These are phyloP conservation scores for Voacanga thouarsii DNA, from an alignment of 257 asterid species.

Conservation along the genomic window DNA sequence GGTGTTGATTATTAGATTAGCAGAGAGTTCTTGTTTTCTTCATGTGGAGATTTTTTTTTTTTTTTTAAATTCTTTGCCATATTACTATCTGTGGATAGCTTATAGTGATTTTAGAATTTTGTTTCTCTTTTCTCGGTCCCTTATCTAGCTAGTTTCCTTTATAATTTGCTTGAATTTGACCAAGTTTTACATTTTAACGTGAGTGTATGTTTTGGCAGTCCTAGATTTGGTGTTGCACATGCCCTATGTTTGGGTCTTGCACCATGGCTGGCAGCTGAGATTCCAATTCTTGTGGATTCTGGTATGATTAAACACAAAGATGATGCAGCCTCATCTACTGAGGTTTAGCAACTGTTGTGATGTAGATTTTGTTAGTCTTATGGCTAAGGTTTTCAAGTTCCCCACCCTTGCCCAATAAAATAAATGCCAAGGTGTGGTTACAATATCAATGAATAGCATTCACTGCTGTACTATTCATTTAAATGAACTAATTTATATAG, in stretches of 20 bases:
- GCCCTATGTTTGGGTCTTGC: conserved; percentile 94
- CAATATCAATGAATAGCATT: conserved; percentile 7
- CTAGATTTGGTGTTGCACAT: conserved; percentile 92
- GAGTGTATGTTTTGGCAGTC: conserved; percentile 38
- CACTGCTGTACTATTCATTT: background rate
- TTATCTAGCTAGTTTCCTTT: background rate
- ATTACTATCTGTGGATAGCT: background rate
- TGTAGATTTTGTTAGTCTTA: conserved; percentile 2
- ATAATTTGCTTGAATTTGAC: conserved; percentile 1
- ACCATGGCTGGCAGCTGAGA: conserved; percentile 97
- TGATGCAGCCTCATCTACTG: conserved; percentile 57
- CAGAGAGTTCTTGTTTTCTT: background rate
- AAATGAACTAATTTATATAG: conserved; percentile 1
- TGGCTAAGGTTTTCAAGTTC: conserved; percentile 10
- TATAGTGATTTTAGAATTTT: background rate
- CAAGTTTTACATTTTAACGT: background rate
- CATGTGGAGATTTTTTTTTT: background rate
- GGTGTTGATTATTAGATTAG: background rate
- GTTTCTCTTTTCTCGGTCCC: background rate
- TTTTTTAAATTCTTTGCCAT: too few relatives aligned
- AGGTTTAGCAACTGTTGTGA: conserved; percentile 31
- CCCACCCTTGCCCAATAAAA: conserved; percentile 11
- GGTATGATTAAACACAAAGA: conserved; percentile 96
- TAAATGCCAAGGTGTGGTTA: conserved; percentile 5
- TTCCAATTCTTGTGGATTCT: conserved; percentile 86